Base-by-base conservation (phyloP, 805 yeast species). In the Ogataea kodamae region DNA sequence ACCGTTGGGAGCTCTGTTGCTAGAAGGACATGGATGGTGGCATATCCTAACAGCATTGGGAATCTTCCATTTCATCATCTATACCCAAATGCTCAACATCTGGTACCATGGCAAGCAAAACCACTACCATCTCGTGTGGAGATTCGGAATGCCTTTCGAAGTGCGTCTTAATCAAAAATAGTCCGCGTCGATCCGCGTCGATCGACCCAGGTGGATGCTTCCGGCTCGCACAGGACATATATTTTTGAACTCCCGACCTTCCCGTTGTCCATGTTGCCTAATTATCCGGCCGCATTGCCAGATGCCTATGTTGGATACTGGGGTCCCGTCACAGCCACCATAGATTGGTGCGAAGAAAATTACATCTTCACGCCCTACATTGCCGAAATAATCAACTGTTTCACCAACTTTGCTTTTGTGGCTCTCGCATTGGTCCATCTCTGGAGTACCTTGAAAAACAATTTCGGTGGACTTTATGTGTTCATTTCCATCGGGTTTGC, bases 311-410 rank as follows among this genome's bases (percentile, higher is more conserved):
- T 42, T 12, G 51, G 51, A 6, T 54, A 22, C 55, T 86, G 96
- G 96, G 92, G 92, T 1, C 62, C 67, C 5, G 83, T 84, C 3
- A 88, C 97, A 0, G 75, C 96, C 22, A 89, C 97, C n/a, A 92
- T 92, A 22, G 98, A 90, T 54, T 90, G 97, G 97, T 90, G 98
- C 62, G 98, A 90, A 54, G 97, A 92, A 59, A 90, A 90, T 64
- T 90, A 90, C 55, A 90, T 88, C 8, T 84, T 89, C 2, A 73
- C 90, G 9, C 73, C 72, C 9, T 92, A 84, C 52, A 70, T 92
- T 33, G 97, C 97, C 4, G 98, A 92, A 57, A 82, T 86, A 37
- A 71, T 90, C 39, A 92, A 92, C 55, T 85, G 97, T 3, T 49
- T 78, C 17, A 87, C 98, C 25, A 92, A 92, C 37, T 33, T 61